Base-by-base conservation (phyloP, 73 alveolate species). In the Chromera velia region DNA sequence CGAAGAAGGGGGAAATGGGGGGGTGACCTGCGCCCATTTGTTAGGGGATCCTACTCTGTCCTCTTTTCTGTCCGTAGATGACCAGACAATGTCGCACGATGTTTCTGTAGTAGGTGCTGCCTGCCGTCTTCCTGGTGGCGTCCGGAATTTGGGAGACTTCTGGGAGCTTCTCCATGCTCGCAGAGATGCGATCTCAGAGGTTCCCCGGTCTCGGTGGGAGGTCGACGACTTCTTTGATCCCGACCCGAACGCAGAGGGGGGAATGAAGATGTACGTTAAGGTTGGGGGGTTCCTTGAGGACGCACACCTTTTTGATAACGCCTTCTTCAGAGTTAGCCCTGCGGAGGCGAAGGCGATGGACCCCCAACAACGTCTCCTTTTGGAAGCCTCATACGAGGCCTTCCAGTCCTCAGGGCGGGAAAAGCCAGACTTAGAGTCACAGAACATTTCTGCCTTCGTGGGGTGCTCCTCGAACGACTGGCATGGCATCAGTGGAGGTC, bases 301-400 rank as follows among this genome's bases (percentile, higher is more conserved):
- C 13, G 69, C 69, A 18, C 29, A n/a, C 30, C 0, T n/a, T 30
- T 72, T 40, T 29, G 79, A 72, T 27, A 65, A 34, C 45, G 28
- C 24, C 28, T 46, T 33, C 32, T 72, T 72, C 47, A 19, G 46
- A 4, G 10, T 72, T 28, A n/a, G 30, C 0, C 45, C 48, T 22
- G 0, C 26, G 10, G 79, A 33, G 30, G 79, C 29, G 28, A 27
- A 34, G 45, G 24, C 22, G 47, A 72, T 72, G 79, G 79, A 72
- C 69, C 79, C 79, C 31, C 79, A 72, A 69, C 79, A 72, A 32
- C n/a, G 79, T 10, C 69, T 72, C 9, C 64, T 34, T 26, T 69
- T 72, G 0, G 79, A 72, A 28, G 29, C 69, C 31, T 45, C 47
- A 0, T 22, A 26, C 28, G 68, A 72, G 65, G 79, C 69, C 0